Conservation (phyloP, 495 filamentous ascomycete genomes). For the Eremomyces bilateralis region DNA sequence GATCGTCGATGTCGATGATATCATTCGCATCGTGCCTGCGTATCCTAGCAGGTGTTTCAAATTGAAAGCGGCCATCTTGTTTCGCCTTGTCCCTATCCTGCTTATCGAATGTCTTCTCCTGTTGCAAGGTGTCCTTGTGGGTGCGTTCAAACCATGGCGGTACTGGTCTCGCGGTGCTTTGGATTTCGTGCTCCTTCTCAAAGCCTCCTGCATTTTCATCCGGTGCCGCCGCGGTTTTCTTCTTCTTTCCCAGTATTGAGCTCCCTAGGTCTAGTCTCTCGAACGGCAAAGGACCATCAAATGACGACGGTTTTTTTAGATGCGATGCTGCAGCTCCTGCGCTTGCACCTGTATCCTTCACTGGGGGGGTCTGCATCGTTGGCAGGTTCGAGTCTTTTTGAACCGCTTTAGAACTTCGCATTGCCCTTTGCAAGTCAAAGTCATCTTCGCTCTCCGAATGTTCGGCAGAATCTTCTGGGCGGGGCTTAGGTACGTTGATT, state of each 20-base stretch:
- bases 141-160: constrained; percentile 96
- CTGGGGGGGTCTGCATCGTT: too few species aligned
- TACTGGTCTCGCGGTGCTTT: constrained; percentile 36
- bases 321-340: too few species aligned
- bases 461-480: too few species aligned
- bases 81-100: constrained; percentile 12
- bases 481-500: too few species aligned
- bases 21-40: too few species aligned
- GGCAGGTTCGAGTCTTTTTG: too few species aligned
- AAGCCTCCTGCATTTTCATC: constrained; percentile 54
- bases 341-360: too few species aligned
- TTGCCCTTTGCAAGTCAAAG: too few species aligned
- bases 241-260: constrained; percentile 32
- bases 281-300: constrained; percentile 73
- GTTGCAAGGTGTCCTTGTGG: constrained; percentile 16
- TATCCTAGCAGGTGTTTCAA: constrained; percentile 21
- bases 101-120: constrained; percentile 16
- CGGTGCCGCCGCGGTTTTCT: constrained; percentile 20
- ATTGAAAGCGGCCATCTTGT: constrained; percentile 13
- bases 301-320: too few species aligned
- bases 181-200: constrained; percentile 24
- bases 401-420: too few species aligned
- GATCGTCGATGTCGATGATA: too few species aligned
- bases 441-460: too few species aligned
- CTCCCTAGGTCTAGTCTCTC: constrained; percentile 56